Percentiles rank a stretch among this genome's conserved stretches.
Conservation (phyloP, 1,284 basidiomycete species). For the Cutaneotrichosporon sp. region DNA sequence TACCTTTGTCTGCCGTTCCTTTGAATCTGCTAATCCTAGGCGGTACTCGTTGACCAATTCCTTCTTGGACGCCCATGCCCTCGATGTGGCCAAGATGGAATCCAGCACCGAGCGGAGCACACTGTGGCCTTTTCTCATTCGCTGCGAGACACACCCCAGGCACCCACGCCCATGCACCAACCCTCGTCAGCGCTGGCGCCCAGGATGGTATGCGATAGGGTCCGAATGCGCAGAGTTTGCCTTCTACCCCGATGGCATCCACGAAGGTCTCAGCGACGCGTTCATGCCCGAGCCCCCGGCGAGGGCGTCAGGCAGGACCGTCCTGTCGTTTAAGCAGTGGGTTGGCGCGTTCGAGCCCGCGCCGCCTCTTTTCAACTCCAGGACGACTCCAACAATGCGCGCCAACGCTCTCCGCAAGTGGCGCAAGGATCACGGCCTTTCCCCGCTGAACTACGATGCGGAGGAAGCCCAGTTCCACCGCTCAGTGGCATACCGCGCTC, state of each 20-base stretch:
- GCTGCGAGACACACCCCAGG: background rate
- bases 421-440: background rate
- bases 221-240: background rate
- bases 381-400: background rate
- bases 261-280: too few relatives aligned
- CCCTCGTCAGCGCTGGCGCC: background rate
- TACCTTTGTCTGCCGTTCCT: background rate
- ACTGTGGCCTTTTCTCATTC: too few relatives aligned
- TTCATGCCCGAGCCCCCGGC: too few relatives aligned
- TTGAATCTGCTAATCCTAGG: background rate
- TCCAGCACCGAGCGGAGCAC: background rate
- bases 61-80: background rate
- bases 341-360: background rate
- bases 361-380: background rate
- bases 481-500: background rate
- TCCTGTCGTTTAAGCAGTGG: background rate
- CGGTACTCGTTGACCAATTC: background rate
- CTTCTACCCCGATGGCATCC: background rate
- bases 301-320: background rate
- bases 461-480: background rate
- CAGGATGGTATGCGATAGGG: background rate
- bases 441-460: background rate
- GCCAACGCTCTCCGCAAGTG: background rate
- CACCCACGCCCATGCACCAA: background rate
- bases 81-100: background rate